These are phyloP conservation scores for Nemania sp. DNA, from an alignment of 2,329 filamentous ascomycete species.

Conservation along the genomic window DNA sequence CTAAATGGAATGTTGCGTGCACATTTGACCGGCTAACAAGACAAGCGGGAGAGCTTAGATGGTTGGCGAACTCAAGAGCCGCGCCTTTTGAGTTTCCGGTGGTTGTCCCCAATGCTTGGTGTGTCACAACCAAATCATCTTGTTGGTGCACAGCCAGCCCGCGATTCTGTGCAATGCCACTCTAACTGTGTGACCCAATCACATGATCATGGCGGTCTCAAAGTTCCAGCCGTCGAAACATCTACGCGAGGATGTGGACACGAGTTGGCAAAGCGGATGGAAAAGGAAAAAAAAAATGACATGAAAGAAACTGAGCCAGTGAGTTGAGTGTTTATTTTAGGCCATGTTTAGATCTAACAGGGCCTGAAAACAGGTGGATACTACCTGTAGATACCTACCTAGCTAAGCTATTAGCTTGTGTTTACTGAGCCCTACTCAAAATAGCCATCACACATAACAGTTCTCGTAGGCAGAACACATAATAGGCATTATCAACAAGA, in stretches of 20 bases:
- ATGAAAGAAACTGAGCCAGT: not conserved
- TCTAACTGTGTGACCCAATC: constrained; percentile 6
- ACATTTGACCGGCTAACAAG: not conserved
- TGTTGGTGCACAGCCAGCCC: constrained; percentile 14
- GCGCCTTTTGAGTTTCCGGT: constrained; percentile 13
- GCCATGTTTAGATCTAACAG: not conserved
- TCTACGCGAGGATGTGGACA: not conserved
- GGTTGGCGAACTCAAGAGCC: not conserved
- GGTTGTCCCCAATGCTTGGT: not conserved
- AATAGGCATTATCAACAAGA: too few species aligned
- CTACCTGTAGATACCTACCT: too few species aligned
- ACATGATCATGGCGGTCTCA: constrained; percentile 6
- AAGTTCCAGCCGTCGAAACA: not conserved
- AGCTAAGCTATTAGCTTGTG: not conserved
- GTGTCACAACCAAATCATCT: constrained; percentile 22
- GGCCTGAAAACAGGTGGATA: not conserved
- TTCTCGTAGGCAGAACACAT: not conserved
- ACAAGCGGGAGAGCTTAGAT: not conserved
- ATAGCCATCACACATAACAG: not conserved
- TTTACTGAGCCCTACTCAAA: not conserved
- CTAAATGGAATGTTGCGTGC: not conserved
- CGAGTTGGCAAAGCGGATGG: not conserved
- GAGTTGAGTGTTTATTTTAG: not conserved
- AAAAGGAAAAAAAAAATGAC: not conserved
- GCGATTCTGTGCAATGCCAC: constrained; percentile 16